These are phyloP conservation scores for Ustilago bromivora DNA, from an alignment of 1,284 basidiomycete genomes.

Conservation along the genomic window DNA sequence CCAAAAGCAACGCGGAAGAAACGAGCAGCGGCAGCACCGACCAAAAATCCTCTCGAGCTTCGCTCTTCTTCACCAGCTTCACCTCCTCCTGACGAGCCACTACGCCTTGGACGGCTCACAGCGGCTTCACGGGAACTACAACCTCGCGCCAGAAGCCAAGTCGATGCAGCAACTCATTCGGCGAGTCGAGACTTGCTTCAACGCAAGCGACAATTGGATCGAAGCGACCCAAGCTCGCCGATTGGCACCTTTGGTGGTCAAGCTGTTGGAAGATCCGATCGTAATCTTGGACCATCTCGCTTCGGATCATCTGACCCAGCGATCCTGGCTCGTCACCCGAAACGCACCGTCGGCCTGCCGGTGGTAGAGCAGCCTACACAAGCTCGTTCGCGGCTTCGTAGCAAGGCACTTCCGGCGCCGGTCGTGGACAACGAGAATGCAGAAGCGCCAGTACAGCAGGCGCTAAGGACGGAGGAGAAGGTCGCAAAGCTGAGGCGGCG, in stretches of 20 bases:
- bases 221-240: constrained; percentile 24
- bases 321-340: background rate
- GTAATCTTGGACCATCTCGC: constrained; percentile 3
- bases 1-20: constrained; percentile 14
- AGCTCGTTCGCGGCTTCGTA: background rate
- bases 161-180: background rate
- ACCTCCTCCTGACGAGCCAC: background rate
- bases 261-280: constrained; percentile 4
- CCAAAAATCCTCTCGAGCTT: constrained; percentile 16
- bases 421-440: constrained; percentile 20
- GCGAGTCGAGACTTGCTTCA: constrained; percentile 9
- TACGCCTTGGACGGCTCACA: background rate
- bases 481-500: constrained; percentile 7
- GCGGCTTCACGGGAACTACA: background rate
- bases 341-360: constrained; percentile 15
- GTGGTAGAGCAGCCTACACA: background rate
- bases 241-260: constrained; percentile 31
- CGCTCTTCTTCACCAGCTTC: constrained; percentile 27
- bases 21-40: constrained; percentile 9
- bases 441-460: background rate
- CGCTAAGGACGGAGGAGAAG: background rate
- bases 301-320: constrained; percentile 6
- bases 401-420: background rate
- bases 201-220: constrained; percentile 8
- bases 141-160: background rate